A percentile compares a stretch with the other conserved stretches of the same genome.
These are phyloP conservation scores for Lagerstroemia speciosa DNA, from an alignment of 345 rosid species.

Conservation along the genomic window DNA sequence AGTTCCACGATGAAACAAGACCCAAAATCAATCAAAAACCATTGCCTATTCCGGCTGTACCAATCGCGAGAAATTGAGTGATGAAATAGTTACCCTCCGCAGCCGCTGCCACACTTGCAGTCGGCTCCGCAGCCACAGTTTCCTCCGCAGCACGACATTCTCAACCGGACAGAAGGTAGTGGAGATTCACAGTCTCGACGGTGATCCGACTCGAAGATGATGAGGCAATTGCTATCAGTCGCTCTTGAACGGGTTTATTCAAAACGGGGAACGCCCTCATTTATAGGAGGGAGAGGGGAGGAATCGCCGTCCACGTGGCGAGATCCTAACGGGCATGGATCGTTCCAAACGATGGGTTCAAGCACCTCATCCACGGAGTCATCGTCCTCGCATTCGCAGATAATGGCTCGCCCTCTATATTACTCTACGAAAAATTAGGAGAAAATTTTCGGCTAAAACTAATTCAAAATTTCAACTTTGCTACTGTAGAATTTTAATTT, in stretches of 20 bases:
- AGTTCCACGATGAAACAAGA: too few species aligned
- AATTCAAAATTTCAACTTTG: too few species aligned
- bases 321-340: not conserved
- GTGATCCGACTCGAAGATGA: not conserved
- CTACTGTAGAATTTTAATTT: too few species aligned
- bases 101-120: slow-evolving; percentile 50
- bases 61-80: too few species aligned
- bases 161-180: not conserved
- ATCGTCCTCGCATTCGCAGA: too few species aligned
- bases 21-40: too few species aligned
- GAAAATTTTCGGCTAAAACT: too few species aligned
- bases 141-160: slow-evolving; percentile 67
- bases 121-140: slow-evolving; percentile 52
- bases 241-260: not conserved
- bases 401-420: too few species aligned
- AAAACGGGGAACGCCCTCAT: not conserved
- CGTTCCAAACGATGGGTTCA: not conserved
- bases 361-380: not conserved
- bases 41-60: too few species aligned
- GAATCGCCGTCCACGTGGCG: not conserved
- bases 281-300: not conserved
- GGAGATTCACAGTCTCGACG: not conserved
- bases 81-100: slow-evolving; percentile 36
- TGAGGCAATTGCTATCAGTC: too few species aligned
- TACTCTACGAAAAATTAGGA: too few species aligned